A percentile compares a stretch with the other conserved stretches of the same genome.
Conservation (phyloP, 352 stramenopile species). For the Phytophthora melonis region DNA sequence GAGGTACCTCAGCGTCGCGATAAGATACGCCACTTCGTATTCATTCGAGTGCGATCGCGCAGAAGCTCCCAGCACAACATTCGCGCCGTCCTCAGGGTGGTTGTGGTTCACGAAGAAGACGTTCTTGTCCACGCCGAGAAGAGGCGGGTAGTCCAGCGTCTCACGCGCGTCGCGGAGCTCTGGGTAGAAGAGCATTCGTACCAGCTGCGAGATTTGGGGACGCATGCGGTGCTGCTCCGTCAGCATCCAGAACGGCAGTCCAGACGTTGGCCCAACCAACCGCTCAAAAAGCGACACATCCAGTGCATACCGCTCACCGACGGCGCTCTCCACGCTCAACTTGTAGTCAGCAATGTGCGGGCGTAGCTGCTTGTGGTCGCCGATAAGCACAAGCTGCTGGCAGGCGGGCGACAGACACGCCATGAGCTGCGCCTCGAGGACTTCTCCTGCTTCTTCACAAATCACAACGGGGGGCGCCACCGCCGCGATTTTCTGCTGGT, state of each 20-base stretch:
- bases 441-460: slow-evolving; percentile 90
- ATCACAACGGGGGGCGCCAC: slow-evolving; percentile 79
- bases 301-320: slow-evolving; percentile 68
- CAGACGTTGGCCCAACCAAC: slow-evolving; percentile 45
- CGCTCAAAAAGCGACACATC: slow-evolving; percentile 90
- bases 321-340: slow-evolving; percentile 62
- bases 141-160: slow-evolving; percentile 56
- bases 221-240: slow-evolving; percentile 84
- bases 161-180: slow-evolving; percentile 61
- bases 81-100: slow-evolving; percentile 46
- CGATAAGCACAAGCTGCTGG: slow-evolving; percentile 90
- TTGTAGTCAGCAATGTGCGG: slow-evolving; percentile 80
- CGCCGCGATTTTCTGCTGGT: slow-evolving; percentile 66
- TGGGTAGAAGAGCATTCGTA: slow-evolving; percentile 78
- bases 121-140: slow-evolving; percentile 65
- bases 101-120: slow-evolving; percentile 83
- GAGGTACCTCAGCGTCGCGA: slow-evolving; percentile 77
- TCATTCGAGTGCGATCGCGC: slow-evolving; percentile 70
- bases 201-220: slow-evolving; percentile 78
- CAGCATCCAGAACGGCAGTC: slow-evolving; percentile 55
- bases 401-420: slow-evolving; percentile 64
- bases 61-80: slow-evolving; percentile 26
- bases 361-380: slow-evolving; percentile 88
- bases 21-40: slow-evolving; percentile 69
- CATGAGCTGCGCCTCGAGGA: slow-evolving; percentile 80